Conservation (phyloP, 768 basidiomycete species). For the Hortiboletus campestris region DNA sequence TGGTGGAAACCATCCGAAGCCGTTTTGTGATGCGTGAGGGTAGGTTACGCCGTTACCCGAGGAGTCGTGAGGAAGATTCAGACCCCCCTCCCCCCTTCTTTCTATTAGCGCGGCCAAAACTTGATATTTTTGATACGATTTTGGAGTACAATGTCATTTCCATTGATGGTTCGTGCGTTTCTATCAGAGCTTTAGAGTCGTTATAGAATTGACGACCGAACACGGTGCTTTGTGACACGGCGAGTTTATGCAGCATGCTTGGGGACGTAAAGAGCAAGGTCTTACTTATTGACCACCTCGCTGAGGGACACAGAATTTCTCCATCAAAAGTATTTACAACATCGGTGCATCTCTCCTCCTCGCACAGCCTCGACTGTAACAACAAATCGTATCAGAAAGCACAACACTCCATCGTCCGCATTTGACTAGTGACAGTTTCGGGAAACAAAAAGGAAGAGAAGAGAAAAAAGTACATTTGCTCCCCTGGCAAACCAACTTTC, state of each 20-base stretch:
- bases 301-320: no score
- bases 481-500: background rate
- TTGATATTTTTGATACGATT: background rate
- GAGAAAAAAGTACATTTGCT: background rate
- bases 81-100: no score
- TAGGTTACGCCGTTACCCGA: no score
- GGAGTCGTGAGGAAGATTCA: background rate
- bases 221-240: no score
- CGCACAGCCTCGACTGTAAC: background rate
- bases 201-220: no score
- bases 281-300: no score
- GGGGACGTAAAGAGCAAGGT: no score
- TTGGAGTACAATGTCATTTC: background rate
- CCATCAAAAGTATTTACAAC: no score
- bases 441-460: background rate
- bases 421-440: background rate
- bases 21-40: conserved; percentile 5
- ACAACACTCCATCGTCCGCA: background rate
- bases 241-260: no score
- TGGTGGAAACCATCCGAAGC: background rate
- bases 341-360: background rate
- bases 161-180: no score
- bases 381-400: background rate
- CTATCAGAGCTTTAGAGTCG: background rate
- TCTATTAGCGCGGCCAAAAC: background rate